Evolutionary conservation across 202 grass and related monocot species (phyloP).

Genomic region (Panicum virgatum): DNA sequence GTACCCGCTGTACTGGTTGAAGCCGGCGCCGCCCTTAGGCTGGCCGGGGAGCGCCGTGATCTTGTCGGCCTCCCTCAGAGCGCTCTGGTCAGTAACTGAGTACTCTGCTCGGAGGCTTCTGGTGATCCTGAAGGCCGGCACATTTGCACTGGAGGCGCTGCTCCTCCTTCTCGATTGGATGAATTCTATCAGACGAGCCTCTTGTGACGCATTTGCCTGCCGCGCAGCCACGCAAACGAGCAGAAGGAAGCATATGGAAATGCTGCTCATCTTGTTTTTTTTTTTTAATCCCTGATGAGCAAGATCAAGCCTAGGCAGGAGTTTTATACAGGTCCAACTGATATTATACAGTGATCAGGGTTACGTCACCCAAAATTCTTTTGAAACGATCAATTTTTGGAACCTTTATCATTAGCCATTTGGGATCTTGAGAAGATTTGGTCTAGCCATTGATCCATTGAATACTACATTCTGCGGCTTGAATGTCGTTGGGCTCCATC

Average conservation of each 20-base stretch:
- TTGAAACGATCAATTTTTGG: background rate
- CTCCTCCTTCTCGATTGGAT: constrained; percentile 15
- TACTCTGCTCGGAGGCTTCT: background rate
- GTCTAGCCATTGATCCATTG: background rate
- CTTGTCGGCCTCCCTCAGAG: constrained; percentile 43
- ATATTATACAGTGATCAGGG: background rate
- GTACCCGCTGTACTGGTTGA: constrained; percentile 57
- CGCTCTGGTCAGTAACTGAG: constrained; percentile 5
- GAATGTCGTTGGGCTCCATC: constrained; percentile 17
- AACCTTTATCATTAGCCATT: background rate
- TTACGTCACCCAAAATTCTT: background rate
- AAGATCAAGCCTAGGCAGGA: background rate
- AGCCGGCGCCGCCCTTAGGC: background rate
- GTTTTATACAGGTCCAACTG: background rate
- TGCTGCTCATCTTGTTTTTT: background rate
- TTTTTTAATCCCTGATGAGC: background rate
- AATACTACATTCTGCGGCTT: constrained; percentile 1
- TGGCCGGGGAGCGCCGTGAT: constrained; percentile 46
- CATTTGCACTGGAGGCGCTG: background rate
- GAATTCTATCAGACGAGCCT: constrained; percentile 24
- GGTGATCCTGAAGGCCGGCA: background rate
- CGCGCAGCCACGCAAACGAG: background rate
- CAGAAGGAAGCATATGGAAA: background rate
- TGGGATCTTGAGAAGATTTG: background rate
- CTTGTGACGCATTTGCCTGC: constrained; percentile 19